phyloP scores from a whole-genome alignment of 805 yeast genomes.

The Ogataea angusta region DNA sequence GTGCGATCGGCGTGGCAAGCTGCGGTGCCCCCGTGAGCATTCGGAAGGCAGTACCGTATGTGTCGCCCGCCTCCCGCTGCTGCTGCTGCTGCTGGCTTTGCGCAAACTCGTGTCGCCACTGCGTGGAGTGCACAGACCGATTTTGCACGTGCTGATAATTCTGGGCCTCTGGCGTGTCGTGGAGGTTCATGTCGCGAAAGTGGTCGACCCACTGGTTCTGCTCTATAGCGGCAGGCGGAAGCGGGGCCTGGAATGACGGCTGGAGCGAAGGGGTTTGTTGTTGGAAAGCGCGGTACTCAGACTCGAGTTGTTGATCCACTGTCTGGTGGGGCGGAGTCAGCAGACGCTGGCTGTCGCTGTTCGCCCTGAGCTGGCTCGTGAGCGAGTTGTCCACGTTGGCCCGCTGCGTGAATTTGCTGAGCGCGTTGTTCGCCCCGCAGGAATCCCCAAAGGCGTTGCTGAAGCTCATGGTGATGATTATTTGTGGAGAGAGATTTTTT shows the following conservation, averaged over 20 bases:
- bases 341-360: conserved; percentile 4
- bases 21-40: conserved; percentile 3
- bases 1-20: neutral
- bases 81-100: conserved; percentile 9
- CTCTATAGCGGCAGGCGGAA: neutral
- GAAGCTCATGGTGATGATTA: conserved; percentile 4
- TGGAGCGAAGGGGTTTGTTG: neutral
- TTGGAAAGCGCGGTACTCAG: conserved; percentile 9
- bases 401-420: conserved; percentile 40
- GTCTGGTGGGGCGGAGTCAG: conserved; percentile 14
- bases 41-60: conserved; percentile 5
- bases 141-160: neutral
- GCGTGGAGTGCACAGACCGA: conserved; percentile 1
- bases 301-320: conserved; percentile 36
- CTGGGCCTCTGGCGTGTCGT: neutral
- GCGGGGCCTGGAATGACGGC: neutral
- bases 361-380: conserved; percentile 32
- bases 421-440: conserved; percentile 46
- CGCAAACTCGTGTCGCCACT: conserved; percentile 17
- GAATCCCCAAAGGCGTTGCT: conserved; percentile 26
- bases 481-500: neutral
- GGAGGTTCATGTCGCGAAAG: conserved; percentile 20
- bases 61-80: conserved; percentile 8
- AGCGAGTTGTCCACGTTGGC: conserved; percentile 41
- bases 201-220: conserved; percentile 22